Evolutionary conservation across 1,139 yeast species (phyloP).

Genomic region (Scheffersomyces quercinus): DNA sequence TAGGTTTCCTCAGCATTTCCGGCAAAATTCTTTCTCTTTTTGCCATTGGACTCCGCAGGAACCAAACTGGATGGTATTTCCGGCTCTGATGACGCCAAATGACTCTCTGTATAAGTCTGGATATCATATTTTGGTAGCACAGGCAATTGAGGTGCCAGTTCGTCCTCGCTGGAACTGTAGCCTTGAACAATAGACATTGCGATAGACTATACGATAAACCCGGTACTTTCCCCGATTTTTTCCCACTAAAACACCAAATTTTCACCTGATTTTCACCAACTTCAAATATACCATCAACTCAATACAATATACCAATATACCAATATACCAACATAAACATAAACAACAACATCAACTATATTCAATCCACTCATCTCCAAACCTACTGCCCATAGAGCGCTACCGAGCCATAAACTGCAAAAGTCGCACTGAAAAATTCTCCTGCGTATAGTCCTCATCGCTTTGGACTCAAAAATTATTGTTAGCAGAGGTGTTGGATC

Average conservation of each 20-base stretch:
- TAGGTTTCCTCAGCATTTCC: conserved; percentile 7
- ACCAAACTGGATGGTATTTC: background rate
- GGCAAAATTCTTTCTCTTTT: conserved; percentile 20
- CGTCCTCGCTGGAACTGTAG: conserved; percentile 27
- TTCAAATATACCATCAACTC: too few species aligned
- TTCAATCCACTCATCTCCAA: too few species aligned
- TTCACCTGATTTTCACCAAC: too few species aligned
- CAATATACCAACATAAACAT: too few species aligned
- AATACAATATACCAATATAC: too few species aligned
- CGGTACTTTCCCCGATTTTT: too few species aligned
- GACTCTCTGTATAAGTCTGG: background rate
- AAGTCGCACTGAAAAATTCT: background rate
- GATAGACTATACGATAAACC: too few species aligned
- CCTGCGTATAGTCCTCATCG: background rate
- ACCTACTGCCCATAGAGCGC: too few species aligned
- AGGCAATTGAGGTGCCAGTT: conserved; percentile 1
- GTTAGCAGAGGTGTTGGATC: background rate
- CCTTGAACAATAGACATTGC: conserved; percentile 26
- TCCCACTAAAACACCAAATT: too few species aligned
- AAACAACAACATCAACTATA: too few species aligned
- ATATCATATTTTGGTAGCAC: background rate
- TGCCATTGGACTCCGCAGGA: background rate
- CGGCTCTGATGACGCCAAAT: background rate
- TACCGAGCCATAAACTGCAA: too few species aligned
- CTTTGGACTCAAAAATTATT: conserved; percentile 3